Base-by-base conservation (phyloP, 495 filamentous ascomycete species). In the Daldinia vernicosa region DNA sequence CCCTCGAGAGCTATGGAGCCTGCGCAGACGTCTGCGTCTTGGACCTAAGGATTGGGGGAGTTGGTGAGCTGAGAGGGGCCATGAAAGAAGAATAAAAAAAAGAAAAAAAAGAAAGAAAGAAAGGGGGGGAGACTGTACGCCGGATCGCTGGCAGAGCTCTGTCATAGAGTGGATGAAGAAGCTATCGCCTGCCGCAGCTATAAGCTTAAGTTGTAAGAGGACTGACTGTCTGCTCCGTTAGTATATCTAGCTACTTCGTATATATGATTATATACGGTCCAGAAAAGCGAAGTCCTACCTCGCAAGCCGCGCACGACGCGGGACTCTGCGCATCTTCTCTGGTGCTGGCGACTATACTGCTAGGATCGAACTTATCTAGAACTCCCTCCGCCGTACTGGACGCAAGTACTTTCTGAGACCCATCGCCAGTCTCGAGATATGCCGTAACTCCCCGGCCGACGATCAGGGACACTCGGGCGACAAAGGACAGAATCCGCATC, bases 21-120 rank as follows among this genome's bases (percentile, higher is more conserved):
- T 12, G 75, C 66, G 59, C 85, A 88, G 30, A 86, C 85, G 74
- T 88, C 86, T 39, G 67, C 51, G 57, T 86, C 85, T 61, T 83
- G 78, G 45, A 72, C 69, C 73, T 77, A 11, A 2, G 14, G 14
- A 37, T 6, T 6, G 6, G 17, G 6, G 24, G 15, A 5, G 28
- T 66, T 24, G 67, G 59, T 26, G 17, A 37, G 39, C 24, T 51
- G 6, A 6, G 14, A 50, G 33, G 24, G 12, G 24, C 15, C 19
- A n/a, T 17, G 17, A 37, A 24, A 24, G 11, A 15, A 6, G 30
- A 32, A 32, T 8, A 0, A 2, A 32, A 32, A 0, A 2, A 4
- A 7, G 30, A 6, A 28, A 2, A 4, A 9, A 12, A 39, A n/a
- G 27, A 22, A 6, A 7, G 30, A 22, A 59, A n/a, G n/a, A n/a